phyloP scores from a whole-genome alignment of 495 filamentous ascomycete species.

The Aspergillus hancockii region DNA sequence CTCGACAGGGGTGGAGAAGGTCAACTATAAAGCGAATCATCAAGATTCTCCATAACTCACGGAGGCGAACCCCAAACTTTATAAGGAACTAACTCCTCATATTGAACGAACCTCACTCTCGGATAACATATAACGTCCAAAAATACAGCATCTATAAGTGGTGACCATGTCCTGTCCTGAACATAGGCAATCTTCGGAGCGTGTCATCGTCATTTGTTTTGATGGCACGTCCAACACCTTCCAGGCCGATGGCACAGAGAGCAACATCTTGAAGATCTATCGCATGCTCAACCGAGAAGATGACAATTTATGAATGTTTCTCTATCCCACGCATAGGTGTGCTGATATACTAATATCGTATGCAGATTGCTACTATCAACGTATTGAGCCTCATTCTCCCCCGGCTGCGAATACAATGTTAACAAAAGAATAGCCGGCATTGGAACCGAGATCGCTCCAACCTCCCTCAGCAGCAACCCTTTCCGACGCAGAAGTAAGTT shows the following conservation, averaged over 20 bases:
- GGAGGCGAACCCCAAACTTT: not conserved
- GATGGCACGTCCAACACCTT: constrained; percentile 5
- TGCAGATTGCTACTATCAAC: constrained; percentile 6
- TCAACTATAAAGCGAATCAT: not conserved
- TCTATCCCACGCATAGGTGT: not conserved
- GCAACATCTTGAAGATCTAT: constrained; percentile 1
- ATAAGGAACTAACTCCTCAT: not conserved
- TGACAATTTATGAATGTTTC: not conserved
- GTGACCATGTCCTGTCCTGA: not conserved
- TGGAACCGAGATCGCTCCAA: constrained; percentile 4
- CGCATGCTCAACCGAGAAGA: not conserved
- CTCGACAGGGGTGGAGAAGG: not conserved
- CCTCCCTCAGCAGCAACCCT: constrained; percentile 3
- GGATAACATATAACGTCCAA: not conserved
- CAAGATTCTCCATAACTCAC: not conserved
- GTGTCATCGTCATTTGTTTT: not conserved
- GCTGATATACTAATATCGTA: not conserved
- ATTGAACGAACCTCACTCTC: not conserved
- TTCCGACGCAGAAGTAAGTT: constrained; percentile 39
- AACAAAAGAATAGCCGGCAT: not conserved
- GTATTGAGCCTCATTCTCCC: not conserved
- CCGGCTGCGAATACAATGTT: not conserved
- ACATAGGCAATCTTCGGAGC: not conserved
- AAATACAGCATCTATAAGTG: not conserved
- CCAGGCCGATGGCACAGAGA: not conserved